Evolutionary conservation across 495 filamentous ascomycete species (phyloP).

Genomic region (Lasiosphaeria ovina): DNA sequence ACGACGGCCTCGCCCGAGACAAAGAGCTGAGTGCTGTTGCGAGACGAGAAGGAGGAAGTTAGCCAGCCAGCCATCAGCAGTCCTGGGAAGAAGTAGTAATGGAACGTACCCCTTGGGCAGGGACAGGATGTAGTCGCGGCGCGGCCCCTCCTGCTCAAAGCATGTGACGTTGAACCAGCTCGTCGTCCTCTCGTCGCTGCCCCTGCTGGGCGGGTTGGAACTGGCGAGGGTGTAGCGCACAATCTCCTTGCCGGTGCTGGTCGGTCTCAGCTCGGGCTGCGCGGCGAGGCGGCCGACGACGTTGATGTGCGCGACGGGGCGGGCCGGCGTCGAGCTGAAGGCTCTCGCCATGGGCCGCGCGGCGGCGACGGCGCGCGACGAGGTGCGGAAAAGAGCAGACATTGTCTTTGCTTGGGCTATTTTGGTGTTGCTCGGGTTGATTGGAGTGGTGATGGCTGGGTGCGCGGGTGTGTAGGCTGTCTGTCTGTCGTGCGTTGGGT

Average conservation of each 20-base stretch:
- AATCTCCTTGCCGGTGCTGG: constrained; percentile 64
- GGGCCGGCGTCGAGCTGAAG: constrained; percentile 54
- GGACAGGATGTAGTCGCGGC: constrained; percentile 61
- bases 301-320: constrained; percentile 61
- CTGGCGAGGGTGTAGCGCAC: constrained; percentile 67
- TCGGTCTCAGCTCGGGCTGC: constrained; percentile 65
- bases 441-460: too few species aligned
- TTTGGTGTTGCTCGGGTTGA: background rate
- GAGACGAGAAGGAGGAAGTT: background rate
- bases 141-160: constrained; percentile 59
- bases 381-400: constrained; percentile 46
- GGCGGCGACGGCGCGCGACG: constrained; percentile 29
- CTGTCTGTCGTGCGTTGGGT: too few species aligned
- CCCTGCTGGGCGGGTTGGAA: constrained; percentile 54
- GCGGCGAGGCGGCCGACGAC: constrained; percentile 73
- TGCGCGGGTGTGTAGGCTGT: too few species aligned
- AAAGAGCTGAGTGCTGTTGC: constrained; percentile 61
- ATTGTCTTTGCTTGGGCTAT: constrained; percentile 20
- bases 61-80: constrained; percentile 1
- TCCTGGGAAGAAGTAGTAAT: background rate
- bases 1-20: constrained; percentile 72
- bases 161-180: constrained; percentile 74
- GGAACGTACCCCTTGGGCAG: constrained; percentile 77
- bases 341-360: constrained; percentile 45
- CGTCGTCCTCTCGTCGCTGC: constrained; percentile 49